Percentiles rank a stretch among this genome's conserved stretches.
Evolutionary conservation across 1,139 yeast species (phyloP).

Genomic region (Chernovozyma aurita): DNA sequence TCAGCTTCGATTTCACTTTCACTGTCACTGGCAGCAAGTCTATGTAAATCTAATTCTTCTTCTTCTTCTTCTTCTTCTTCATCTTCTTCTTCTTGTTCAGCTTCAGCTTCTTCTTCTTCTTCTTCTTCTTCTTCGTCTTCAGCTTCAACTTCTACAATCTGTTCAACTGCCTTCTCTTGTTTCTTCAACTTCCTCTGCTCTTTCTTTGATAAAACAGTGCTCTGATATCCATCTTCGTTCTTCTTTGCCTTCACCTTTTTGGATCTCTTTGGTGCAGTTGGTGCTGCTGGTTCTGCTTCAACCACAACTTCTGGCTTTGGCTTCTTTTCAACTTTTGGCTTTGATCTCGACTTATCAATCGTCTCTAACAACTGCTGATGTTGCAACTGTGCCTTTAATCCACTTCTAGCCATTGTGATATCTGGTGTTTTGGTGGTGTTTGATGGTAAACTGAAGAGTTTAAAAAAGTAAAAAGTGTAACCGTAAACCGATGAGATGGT

Average conservation of each 20-base stretch:
- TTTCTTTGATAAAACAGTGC: slow-evolving; percentile 53
- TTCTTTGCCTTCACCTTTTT: slow-evolving; percentile 13
- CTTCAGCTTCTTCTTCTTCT: slow-evolving; percentile 22
- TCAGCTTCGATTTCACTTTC: slow-evolving; percentile 39
- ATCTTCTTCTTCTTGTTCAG: slow-evolving; percentile 20
- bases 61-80: slow-evolving; percentile 25
- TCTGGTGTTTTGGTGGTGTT: not conserved
- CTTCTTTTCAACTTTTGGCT: slow-evolving; percentile 14
- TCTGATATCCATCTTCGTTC: slow-evolving; percentile 36
- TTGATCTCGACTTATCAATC: slow-evolving; percentile 22
- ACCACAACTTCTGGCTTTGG: slow-evolving; percentile 4
- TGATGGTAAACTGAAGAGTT: not conserved
- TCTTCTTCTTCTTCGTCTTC: slow-evolving; percentile 23
- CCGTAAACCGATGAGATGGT: not conserved
- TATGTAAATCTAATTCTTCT: slow-evolving; percentile 47
- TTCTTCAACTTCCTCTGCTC: slow-evolving; percentile 63
- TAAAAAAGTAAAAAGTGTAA: not conserved
- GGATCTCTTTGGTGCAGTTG: slow-evolving; percentile 12
- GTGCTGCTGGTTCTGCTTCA: slow-evolving; percentile 9
- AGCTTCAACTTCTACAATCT: slow-evolving; percentile 19
- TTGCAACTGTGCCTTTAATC: slow-evolving; percentile 34
- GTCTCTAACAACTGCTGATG: slow-evolving; percentile 24
- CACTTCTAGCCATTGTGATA: slow-evolving; percentile 27
- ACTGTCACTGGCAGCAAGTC: slow-evolving; percentile 50
- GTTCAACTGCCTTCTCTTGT: slow-evolving; percentile 21